Evolutionary conservation across 2,329 filamentous ascomycete genomes (phyloP), one percentile per base, ranked within the genome.

Genomic region (Neurospora sp.): DNA sequence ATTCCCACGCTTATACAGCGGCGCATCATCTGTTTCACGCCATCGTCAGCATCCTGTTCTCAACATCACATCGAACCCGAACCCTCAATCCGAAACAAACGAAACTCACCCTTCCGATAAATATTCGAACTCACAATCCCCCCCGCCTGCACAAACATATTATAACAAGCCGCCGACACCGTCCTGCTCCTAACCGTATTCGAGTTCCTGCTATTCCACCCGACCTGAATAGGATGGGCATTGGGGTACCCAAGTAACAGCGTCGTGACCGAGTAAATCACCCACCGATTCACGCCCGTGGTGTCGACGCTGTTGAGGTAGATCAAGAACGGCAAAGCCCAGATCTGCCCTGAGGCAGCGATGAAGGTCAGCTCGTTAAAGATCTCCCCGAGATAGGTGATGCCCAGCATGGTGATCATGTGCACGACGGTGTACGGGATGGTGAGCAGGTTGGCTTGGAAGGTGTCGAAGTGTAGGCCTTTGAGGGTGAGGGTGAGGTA

Each of bases 111-210:
- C 2, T 69, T 39, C 1, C 80, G 77, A 70, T 82, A 82, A 10
- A 82, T 80, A 70, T 83, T 83, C 39, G 79, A 78, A 0, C 76
- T 73, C 67, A 82, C 82, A 39, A 84, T 81, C 0, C 77, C 78
- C n/a, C 79, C 78, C 0, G 80, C 78, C 73, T 85, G 83, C 1
- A 82, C 80, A 38, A 78, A 81, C 82, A 85, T 85, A 75, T 90
- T 90, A 78, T 90, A 90, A n/a, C 87, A 79, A 0, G 87, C 88
- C 0, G 87, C 85, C 0, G 87, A 86, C 1, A 91, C 87, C 1
- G 89, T 87, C 7, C 89, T 81, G 3, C 3, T 3, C 23, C 23
- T 3, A 10, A 91, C 87, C 0, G 84, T 82, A 72, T 89, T 88
- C 2, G 87, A 85, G 75, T 91, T 91, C 67, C 86, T 81, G 1